A percentile compares a stretch with the other conserved stretches of the same genome.
Conservation (phyloP, 2,329 filamentous ascomycete species). For the Colletotrichum higginsianum region DNA sequence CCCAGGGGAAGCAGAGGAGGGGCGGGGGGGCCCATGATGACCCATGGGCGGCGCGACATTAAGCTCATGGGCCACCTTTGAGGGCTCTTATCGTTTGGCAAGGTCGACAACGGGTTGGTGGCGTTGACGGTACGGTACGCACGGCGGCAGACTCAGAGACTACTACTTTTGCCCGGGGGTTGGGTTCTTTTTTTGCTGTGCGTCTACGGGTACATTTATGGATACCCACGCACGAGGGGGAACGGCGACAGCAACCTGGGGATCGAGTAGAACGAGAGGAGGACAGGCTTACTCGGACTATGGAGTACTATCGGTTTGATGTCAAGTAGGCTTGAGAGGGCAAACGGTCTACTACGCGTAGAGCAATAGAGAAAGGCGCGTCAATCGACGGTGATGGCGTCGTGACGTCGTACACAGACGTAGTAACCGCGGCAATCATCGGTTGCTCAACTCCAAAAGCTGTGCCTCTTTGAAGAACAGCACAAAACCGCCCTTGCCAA, state of each 20-base stretch:
- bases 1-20: no score
- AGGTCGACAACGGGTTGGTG: constrained; percentile 25
- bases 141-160: background rate
- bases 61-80: constrained; percentile 36
- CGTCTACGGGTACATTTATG: background rate
- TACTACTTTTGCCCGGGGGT: constrained; percentile 6
- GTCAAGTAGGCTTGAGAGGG: background rate
- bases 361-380: no score
- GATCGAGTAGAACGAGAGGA: background rate
- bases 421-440: constrained; percentile 9
- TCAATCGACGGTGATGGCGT: background rate
- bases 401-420: background rate
- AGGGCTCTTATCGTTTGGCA: constrained; percentile 40
- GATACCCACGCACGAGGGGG: background rate
- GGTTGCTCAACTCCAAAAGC: background rate
- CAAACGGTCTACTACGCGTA: background rate
- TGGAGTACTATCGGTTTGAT: background rate
- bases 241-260: background rate
- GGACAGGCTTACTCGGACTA: background rate
- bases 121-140: background rate
- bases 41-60: constrained; percentile 27
- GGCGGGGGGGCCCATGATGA: background rate
- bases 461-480: background rate
- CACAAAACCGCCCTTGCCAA: background rate
- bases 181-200: background rate